These are phyloP conservation scores for Psilocybe subaeruginosa DNA, from an alignment of 768 basidiomycete species.

Conservation along the genomic window DNA sequence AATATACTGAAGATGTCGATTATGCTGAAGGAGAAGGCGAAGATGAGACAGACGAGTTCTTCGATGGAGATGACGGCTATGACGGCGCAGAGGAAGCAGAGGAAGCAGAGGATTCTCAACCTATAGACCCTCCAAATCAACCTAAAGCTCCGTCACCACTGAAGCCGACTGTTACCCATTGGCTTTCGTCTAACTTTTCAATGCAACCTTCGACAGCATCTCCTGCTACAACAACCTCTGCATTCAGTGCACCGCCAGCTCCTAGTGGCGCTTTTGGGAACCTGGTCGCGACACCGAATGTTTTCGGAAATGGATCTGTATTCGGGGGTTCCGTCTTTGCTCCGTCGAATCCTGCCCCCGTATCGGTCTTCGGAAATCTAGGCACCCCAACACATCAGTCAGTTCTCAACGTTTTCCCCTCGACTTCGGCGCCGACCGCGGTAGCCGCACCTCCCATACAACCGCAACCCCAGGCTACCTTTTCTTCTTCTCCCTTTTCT, in stretches of 20 bases:
- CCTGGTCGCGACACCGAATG: constrained; percentile 39
- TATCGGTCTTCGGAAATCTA: constrained; percentile 15
- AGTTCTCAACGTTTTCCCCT: constrained; percentile 3
- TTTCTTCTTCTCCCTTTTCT: neutral
- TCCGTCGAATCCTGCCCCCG: constrained; percentile 20
- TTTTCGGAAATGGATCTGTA: constrained; percentile 34
- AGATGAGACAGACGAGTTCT: constrained; percentile 22
- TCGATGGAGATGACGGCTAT: constrained; percentile 11
- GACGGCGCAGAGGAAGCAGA: constrained; percentile 9
- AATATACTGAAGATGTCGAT: constrained; percentile 14
- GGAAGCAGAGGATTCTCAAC: neutral
- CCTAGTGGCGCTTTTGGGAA: constrained; percentile 40
- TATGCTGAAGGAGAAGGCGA: constrained; percentile 23
- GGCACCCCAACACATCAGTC: constrained; percentile 4
- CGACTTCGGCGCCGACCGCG: constrained; percentile 8
- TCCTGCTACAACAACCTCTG: constrained; percentile 17
- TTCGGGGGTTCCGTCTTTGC: constrained; percentile 24
- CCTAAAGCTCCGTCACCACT: constrained; percentile 17
- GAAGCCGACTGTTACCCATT: constrained; percentile 21
- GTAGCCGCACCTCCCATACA: constrained; percentile 5
- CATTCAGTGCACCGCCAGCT: constrained; percentile 19
- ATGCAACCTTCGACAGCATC: constrained; percentile 16
- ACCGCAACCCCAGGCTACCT: neutral
- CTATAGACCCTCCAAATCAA: neutral
- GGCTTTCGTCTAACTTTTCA: constrained; percentile 12